Evolutionary conservation across 148 eudicot species (phyloP), one percentile per base, ranked within the genome.

Genomic region (Silene latifolia): DNA sequence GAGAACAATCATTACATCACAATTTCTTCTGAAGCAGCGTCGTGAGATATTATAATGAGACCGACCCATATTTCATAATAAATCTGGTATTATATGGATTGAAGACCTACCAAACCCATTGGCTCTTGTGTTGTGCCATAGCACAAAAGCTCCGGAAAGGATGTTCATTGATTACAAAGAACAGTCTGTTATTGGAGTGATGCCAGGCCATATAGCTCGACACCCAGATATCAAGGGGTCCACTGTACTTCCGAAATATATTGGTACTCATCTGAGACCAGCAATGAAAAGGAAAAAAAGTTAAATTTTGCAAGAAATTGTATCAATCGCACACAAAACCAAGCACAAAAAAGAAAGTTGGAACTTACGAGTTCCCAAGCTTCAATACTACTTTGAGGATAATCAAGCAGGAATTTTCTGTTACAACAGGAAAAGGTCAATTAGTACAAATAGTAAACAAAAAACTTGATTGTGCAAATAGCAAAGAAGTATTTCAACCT

Each of bases 91-190:
- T 67, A 23, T 27, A 29, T 62, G 62, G 77, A 74, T 60, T 69
- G 69, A 62, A 19, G 24, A 77, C 96, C 17, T 85, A 92, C 98
- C 98, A 95, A 73, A 92, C 88, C 98, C 98, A 95, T 77, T 92
- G 97, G 89, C 97, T 95, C 71, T 46, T 69, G 82, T 95, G 98
- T 47, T 90, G 88, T 72, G 98, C 93, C 98, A 95, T 95, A 42
- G 97, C 97, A 58, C 51, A 81, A 79, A 84, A 89, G 83, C 90
- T 90, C 77, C 69, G 87, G 9, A 74, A 57, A 13, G 96, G 97
- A 72, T 84, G 75, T 73, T 83, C 90, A 72, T 95, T 92, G 35
- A 88, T 64, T 74, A 95, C 29, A 75, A 93, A 92, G 57, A 77
- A 69, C 56, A 77, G 25, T 72, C 85, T 76, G 47, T 54, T 80